Evolutionary conservation across 352 stramenopile species (phyloP), one percentile per base, ranked within the genome.

Genomic region (Phytopythium litorale): DNA sequence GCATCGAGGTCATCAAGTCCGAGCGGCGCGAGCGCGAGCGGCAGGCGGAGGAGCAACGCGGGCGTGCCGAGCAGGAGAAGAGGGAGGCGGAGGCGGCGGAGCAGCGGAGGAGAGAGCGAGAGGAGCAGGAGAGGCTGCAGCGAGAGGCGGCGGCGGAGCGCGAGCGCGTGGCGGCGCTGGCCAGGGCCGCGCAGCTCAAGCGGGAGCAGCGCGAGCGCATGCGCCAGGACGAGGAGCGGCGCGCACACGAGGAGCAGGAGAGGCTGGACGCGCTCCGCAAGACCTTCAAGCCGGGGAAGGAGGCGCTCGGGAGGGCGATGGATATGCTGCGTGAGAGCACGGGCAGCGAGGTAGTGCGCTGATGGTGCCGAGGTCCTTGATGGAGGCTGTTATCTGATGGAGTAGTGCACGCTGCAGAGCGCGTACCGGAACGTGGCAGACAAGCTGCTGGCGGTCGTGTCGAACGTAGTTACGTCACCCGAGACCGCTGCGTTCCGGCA

Each of bases 401-500:
- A 51, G 15, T 21, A 19, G 32, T 35, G 38, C 13, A 28, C 12
- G 9, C 8, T 57, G 32, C 43, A 87, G 76, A 25, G 38, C 11
- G 49, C 69, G 21, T 79, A 74, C 58, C 68, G 63, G 5, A 69
- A 71, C 43, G 74, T 71, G 16, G 57, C 89, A 19, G 48, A 78
- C 19, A 88, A 90, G 46, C 70, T 94, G 4, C 53, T 76, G 7
- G 55, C 57, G 21, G 66, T 95, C 21, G 52, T 92, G 28, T 67
- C 65, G 37, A 91, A 89, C 49, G 87, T 95, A 53, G 89, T 79
- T 57, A 68, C 71, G 9, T 81, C 81, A 1, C 86, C 86, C 4
- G 86, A 95, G 54, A 95, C 87, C 38, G 53, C 73, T 1, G 66
- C 73, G 30, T 90, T 89, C 58, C 84, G 86, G 3, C 78, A 85